phyloP scores from a whole-genome alignment of 768 basidiomycete species.

The Cubamyces sp. region DNA sequence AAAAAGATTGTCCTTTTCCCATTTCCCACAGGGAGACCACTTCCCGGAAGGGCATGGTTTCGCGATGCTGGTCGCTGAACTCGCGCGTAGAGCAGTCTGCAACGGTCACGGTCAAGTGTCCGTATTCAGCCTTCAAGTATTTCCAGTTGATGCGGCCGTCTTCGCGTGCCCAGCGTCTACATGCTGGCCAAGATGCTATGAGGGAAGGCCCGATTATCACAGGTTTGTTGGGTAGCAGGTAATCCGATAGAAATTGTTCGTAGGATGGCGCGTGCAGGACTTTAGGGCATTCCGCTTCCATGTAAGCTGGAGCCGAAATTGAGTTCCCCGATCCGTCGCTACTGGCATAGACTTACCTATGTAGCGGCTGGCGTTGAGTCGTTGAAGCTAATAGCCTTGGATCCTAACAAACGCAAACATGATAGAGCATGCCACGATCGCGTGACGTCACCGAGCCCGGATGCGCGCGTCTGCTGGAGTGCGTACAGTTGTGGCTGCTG shows the following conservation, averaged over 20 bases:
- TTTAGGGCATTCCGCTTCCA: neutral
- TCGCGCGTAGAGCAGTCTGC: conserved; percentile 32
- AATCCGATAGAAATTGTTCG: conserved; percentile 26
- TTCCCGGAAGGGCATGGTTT: conserved; percentile 24
- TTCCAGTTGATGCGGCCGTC: conserved; percentile 27
- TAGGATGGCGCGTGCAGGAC: conserved; percentile 23
- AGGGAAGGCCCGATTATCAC: conserved; percentile 30
- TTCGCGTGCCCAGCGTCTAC: conserved; percentile 19
- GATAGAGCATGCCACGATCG: neutral
- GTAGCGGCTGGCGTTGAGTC: conserved; percentile 5
- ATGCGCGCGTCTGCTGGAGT: neutral
- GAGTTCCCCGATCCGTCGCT: no score
- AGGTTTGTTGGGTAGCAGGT: conserved; percentile 31
- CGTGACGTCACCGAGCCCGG: conserved; percentile 8
- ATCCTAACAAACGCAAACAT: conserved; percentile 20
- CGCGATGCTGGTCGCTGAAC: conserved; percentile 32
- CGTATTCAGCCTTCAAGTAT: conserved; percentile 25
- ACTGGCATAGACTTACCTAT: no score
- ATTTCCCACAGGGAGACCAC: conserved; percentile 30
- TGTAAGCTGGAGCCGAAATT: neutral
- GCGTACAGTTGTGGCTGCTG: conserved; percentile 1
- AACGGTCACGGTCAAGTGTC: conserved; percentile 28
- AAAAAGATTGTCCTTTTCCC: conserved; percentile 26
- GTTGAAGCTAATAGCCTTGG: conserved; percentile 18
- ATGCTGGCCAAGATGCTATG: conserved; percentile 29